These are phyloP conservation scores for Trichoderma oligosporum DNA, from an alignment of 2,329 filamentous ascomycete species.

Conservation along the genomic window DNA sequence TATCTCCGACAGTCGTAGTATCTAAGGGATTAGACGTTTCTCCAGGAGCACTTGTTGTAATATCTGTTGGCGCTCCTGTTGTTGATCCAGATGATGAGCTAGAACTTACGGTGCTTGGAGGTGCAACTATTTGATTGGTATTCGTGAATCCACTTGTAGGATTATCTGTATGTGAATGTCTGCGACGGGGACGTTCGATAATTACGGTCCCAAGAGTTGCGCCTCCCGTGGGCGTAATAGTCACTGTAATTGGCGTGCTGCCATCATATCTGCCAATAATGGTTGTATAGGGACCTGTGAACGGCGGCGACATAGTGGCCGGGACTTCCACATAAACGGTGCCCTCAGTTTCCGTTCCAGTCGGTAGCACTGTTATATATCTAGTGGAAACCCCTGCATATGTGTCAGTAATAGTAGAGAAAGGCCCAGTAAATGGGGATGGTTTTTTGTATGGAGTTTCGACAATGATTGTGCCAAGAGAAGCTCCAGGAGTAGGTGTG, in stretches of 20 bases:
- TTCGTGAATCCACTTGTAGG: too few species aligned
- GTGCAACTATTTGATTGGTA: too few species aligned
- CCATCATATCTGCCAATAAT: background rate
- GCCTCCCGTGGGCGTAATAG: background rate
- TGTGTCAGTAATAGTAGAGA: background rate
- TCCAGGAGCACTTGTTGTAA: too few species aligned
- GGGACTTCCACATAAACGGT: background rate
- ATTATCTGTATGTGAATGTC: too few species aligned
- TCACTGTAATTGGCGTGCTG: background rate
- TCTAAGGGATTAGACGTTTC: too few species aligned
- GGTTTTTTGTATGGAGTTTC: background rate
- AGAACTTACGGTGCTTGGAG: too few species aligned
- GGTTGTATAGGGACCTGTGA: background rate
- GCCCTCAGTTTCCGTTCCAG: background rate
- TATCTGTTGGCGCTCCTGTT: too few species aligned
- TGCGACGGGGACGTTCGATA: background rate
- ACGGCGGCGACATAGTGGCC: background rate
- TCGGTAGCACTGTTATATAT: background rate
- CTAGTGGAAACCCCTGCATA: background rate
- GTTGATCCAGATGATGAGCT: too few species aligned
- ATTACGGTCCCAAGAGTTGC: slow-evolving; percentile 6
- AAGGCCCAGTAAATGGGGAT: background rate
- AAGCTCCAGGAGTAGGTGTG: background rate
- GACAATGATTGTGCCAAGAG: slow-evolving; percentile 3
- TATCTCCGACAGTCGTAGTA: too few species aligned